A percentile compares a stretch with the other conserved stretches of the same genome.
phyloP scores from a whole-genome alignment of 257 asterid genomes.

The Solanum okadae region DNA sequence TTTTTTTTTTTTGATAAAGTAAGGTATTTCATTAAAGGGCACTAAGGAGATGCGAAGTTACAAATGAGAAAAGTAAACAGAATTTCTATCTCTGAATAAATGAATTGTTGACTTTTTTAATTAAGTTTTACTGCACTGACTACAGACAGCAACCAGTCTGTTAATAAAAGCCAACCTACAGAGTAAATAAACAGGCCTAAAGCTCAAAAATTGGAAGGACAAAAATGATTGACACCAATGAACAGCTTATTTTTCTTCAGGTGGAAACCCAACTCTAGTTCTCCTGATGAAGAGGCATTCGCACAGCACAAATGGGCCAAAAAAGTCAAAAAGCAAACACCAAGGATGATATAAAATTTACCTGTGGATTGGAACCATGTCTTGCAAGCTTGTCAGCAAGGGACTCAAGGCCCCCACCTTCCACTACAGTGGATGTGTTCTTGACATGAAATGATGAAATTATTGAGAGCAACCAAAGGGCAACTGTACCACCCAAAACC shows the following conservation, averaged over 20 bases:
- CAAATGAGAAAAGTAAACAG: neutral
- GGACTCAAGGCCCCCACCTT: constrained; percentile 72
- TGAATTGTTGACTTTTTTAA: neutral
- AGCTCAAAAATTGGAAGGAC: neutral
- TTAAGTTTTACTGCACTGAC: neutral
- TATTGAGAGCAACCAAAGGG: constrained; percentile 73
- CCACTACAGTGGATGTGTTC: constrained; percentile 50
- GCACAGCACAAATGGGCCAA: neutral
- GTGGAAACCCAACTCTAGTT: neutral
- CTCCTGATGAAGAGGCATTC: neutral
- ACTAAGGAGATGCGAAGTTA: neutral
- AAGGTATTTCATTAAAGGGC: neutral
- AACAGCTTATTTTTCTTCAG: neutral
- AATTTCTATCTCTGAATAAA: neutral
- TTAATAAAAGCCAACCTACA: neutral
- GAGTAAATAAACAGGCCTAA: neutral
- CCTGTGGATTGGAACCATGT: constrained; percentile 41
- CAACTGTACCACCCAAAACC: constrained; percentile 56
- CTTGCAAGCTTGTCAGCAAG: constrained; percentile 53
- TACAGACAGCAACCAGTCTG: neutral
- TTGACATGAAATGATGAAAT: constrained; percentile 45
- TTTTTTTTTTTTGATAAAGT: neutral
- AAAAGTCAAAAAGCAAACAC: neutral
- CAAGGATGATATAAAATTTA: constrained; percentile 9
- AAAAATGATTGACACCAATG: neutral